Conservation (phyloP, 345 rosid genomes). For the Boechera retrofracta region DNA sequence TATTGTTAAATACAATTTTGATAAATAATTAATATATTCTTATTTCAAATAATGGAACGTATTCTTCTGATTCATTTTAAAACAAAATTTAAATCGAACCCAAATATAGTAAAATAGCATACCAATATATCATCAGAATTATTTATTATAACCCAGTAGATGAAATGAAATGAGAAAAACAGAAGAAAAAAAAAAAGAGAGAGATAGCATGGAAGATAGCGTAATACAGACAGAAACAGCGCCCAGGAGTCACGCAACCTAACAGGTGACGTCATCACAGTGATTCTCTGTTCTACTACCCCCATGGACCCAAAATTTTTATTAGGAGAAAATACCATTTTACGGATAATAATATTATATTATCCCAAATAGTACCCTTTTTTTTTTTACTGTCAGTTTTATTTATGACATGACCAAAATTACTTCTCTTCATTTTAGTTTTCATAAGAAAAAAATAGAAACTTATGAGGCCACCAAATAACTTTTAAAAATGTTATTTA, state of each 20-base stretch:
- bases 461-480: background rate
- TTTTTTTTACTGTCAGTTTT: too few relatives aligned
- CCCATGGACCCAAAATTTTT: background rate
- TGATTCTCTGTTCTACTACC: conserved; percentile 36
- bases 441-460: background rate
- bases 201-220: conserved; percentile 32
- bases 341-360: background rate
- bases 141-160: background rate
- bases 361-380: background rate
- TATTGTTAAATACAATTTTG: too few relatives aligned
- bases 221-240: conserved; percentile 35
- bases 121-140: background rate
- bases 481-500: too few relatives aligned
- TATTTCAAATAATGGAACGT: too few relatives aligned
- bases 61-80: too few relatives aligned
- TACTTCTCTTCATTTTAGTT: background rate
- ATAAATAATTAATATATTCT: too few relatives aligned
- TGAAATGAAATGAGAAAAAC: background rate
- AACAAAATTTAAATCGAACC: too few relatives aligned
- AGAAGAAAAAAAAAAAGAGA: background rate
- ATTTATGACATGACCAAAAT: background rate
- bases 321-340: background rate
- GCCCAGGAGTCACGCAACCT: conserved; percentile 54
- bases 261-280: conserved; percentile 48
- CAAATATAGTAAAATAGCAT: background rate